Evolutionary conservation across 2,329 filamentous ascomycete species (phyloP), one percentile per base, ranked within the genome.

Genomic region (Fusarium stilboides): DNA sequence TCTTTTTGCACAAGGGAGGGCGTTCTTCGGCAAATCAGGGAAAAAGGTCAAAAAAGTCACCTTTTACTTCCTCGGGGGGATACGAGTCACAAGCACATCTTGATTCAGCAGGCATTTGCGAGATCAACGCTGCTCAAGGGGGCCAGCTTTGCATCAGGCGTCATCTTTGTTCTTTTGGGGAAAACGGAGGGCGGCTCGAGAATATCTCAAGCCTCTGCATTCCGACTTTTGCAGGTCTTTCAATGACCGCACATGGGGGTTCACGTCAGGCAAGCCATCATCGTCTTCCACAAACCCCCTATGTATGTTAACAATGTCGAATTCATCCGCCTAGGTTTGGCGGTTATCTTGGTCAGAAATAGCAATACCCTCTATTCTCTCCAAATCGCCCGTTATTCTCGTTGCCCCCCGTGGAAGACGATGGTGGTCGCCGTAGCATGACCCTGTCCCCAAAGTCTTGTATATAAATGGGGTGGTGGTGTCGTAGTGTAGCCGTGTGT

Each of bases 261-360:
- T 73, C 74, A 74, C 62, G 81, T 83, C 85, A 88, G 87, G 87
- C 87, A 88, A 86, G 87, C 87, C 86, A 89, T 89, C 88, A 88
- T 90, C 88, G 87, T 90, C 88, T 89, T 90, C 87, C 84, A 86
- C 83, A 81, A 81, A 78, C 75, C 76, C 81, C 80, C 82, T 80
- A 88, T 91, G 89, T 91, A 91, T 85, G 88, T 90, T 90, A 90
- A 89, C 80, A 78, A 71, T 74, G 62, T 77, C 77, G 70, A 76
- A 72, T 71, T 67, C 71, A 74, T 71, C 69, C 77, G 72, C 74
- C 68, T 68, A 74, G 66, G 74, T 61, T 68, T 71, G 73, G 74
- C 74, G 75, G 76, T 74, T 74, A 75, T 72, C 73, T 77, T 78
- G 79, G 78, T 80, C 78, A 80, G 77, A 82, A 82, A 81, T 79